Evolutionary conservation across 2,329 filamentous ascomycete genomes (phyloP).

Genomic region (Pseudopithomyces chartarum): DNA sequence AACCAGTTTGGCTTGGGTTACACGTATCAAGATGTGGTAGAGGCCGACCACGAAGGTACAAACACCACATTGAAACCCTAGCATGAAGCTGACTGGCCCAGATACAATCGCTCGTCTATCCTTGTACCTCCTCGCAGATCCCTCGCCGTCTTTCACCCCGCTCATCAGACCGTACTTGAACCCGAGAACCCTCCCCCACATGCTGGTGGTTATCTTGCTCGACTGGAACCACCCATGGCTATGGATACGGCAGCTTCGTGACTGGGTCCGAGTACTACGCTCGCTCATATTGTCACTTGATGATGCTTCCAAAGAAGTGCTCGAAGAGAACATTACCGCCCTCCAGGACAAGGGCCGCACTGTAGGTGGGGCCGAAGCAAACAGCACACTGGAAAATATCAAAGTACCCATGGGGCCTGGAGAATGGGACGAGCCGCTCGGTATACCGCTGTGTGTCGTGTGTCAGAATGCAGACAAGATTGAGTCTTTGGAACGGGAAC

Average conservation of each 20-base stretch:
- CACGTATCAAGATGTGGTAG: slow-evolving; percentile 92
- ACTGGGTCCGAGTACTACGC: slow-evolving; percentile 85
- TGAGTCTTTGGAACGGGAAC: slow-evolving; percentile 84
- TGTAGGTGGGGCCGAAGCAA: slow-evolving; percentile 30
- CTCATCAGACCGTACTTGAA: slow-evolving; percentile 85
- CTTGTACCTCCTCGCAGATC: slow-evolving; percentile 84
- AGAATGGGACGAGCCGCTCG: slow-evolving; percentile 90
- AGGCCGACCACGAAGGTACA: slow-evolving; percentile 88
- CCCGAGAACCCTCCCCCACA: slow-evolving; percentile 81
- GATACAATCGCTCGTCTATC: slow-evolving; percentile 90
- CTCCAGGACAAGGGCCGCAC: slow-evolving; percentile 67
- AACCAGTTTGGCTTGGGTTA: slow-evolving; percentile 93
- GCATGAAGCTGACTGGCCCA: slow-evolving; percentile 43
- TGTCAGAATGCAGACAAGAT: slow-evolving; percentile 96
- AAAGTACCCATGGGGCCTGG: slow-evolving; percentile 81
- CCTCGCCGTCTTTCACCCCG: slow-evolving; percentile 79
- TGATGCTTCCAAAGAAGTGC: slow-evolving; percentile 75
- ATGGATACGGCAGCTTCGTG: slow-evolving; percentile 86
- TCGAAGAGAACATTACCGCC: slow-evolving; percentile 82
- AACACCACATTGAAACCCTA: background rate
- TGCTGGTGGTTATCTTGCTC: slow-evolving; percentile 84
- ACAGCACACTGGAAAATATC: slow-evolving; percentile 35
- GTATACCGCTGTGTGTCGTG: slow-evolving; percentile 88
- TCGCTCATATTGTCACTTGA: slow-evolving; percentile 76
- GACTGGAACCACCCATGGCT: slow-evolving; percentile 95